A percentile compares a stretch with the other conserved stretches of the same genome.
phyloP scores from a whole-genome alignment of 805 yeast genomes.

The Ogataea zsoltii region DNA sequence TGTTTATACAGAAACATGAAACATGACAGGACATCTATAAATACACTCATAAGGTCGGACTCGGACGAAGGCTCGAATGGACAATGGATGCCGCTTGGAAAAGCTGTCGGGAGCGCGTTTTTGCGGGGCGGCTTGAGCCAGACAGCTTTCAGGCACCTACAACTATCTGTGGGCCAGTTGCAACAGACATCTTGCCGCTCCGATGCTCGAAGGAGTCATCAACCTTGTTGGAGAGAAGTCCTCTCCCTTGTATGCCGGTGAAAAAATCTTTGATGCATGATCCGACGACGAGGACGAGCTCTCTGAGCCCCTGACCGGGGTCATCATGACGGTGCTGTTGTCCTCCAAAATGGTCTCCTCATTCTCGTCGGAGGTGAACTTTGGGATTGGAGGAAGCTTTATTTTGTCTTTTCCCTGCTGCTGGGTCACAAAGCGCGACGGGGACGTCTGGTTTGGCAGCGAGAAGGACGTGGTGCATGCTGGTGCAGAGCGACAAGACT shows the following conservation, averaged over 20 bases:
- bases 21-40: constrained; percentile 6
- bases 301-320: constrained; percentile 16
- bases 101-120: constrained; percentile 1
- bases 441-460: constrained; percentile 27
- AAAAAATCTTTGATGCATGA: constrained; percentile 3
- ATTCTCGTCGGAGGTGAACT: constrained; percentile 16
- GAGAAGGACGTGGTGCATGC: constrained; percentile 19
- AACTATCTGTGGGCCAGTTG: constrained; percentile 43
- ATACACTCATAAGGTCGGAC: constrained; percentile 10
- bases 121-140: too few species aligned
- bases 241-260: constrained; percentile 2
- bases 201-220: constrained; percentile 47
- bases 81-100: too few species aligned
- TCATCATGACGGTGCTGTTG: constrained; percentile 14
- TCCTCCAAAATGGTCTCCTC: constrained; percentile 19
- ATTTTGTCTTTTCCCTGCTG: constrained; percentile 13
- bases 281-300: constrained; percentile 4
- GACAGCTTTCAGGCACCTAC: too few species aligned
- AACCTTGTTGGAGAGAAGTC: constrained; percentile 39
- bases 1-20: constrained; percentile 5
- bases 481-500: constrained; percentile 23
- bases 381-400: constrained; percentile 33
- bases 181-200: constrained; percentile 46
- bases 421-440: constrained; percentile 28
- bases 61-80: too few species aligned